Evolutionary conservation across 129 eudicot species (phyloP), one percentile per base, ranked within the genome.

Genomic region (Artemisia annua): DNA sequence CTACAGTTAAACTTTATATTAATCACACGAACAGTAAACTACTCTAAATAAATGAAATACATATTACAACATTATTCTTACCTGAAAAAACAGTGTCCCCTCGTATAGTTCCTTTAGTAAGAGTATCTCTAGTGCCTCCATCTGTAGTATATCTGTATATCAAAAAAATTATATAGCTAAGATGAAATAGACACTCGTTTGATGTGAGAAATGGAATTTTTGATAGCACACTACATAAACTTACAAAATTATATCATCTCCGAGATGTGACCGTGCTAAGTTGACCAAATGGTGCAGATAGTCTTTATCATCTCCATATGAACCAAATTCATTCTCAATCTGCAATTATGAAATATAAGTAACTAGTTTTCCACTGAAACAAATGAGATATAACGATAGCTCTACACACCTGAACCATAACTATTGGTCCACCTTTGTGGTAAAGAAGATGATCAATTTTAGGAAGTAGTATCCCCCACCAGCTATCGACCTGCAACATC

Each of bases 281-380:
- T 69, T 72, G 70, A 93, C 92, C 77, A 89, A 70, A 83, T 87
- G 91, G 78, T 81, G 96, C 74, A 93, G 84, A 84, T 93, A 93
- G 13, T 86, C 80, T 81, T 89, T 84, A 58, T 89, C 98, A 66
- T 85, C 87, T 66, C 90, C 96, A 53, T 87, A 93, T 13, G 98
- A 93, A 71, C 98, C 98, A 64, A 79, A 93, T 77, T 93, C 96
- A 82, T 93, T 93, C 84, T 93, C 98, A 44, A 93, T 84, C 98
- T 93, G 94, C 69, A 72, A 73, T 22, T 43, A 52, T 48, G 76
- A 75, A 50, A 35, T 11, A 72, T 22, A 39, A 4, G 54, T 43
- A 12, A 58, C 4, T 17, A n/a, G 4, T 20, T 10, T n/a, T 22
- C 0, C 15, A 26, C 32, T 2, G 52, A 77, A 56, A 49, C 46